These are phyloP conservation scores for Yarrowia hollandica DNA, from an alignment of 805 yeast genomes.

Conservation along the genomic window DNA sequence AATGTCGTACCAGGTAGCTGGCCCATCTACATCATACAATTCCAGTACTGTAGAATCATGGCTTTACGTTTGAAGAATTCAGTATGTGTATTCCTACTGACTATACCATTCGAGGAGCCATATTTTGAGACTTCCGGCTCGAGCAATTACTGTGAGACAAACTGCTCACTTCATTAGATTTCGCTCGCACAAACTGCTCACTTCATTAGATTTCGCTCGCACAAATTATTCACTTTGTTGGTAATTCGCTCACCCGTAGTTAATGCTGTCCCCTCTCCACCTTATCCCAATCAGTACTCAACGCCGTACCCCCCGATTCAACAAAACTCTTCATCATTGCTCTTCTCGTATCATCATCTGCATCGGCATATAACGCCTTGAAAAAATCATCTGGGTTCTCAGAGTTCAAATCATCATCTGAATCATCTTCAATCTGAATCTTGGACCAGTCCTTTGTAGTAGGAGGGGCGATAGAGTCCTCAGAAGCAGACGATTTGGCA, in stretches of 20 bases:
- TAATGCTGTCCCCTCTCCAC: slow-evolving; percentile 46
- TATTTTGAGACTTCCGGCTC: not conserved
- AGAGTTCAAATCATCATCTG: slow-evolving; percentile 49
- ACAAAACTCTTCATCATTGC: slow-evolving; percentile 97
- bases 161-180: no score
- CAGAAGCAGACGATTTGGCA: not conserved
- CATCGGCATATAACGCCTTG: slow-evolving; percentile 66
- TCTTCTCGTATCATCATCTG: slow-evolving; percentile 81
- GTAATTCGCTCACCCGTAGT: no score
- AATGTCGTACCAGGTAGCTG: no score
- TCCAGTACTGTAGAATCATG: no score
- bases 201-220: not conserved
- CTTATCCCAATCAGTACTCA: slow-evolving; percentile 92
- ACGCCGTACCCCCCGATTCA: slow-evolving; percentile 92
- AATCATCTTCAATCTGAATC: slow-evolving; percentile 41
- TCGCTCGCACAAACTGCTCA: no score
- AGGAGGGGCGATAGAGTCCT: not conserved
- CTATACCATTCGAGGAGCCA: no score
- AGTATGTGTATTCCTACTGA: no score
- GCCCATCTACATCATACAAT: no score
- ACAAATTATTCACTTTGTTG: not conserved
- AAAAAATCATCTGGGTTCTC: slow-evolving; percentile 62
- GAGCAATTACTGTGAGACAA: no score
- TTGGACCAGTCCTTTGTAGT: slow-evolving; percentile 32
- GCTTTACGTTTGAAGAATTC: no score